These are phyloP conservation scores for Aspergillus bombycis DNA, from an alignment of 2,329 filamentous ascomycete genomes.

Conservation along the genomic window DNA sequence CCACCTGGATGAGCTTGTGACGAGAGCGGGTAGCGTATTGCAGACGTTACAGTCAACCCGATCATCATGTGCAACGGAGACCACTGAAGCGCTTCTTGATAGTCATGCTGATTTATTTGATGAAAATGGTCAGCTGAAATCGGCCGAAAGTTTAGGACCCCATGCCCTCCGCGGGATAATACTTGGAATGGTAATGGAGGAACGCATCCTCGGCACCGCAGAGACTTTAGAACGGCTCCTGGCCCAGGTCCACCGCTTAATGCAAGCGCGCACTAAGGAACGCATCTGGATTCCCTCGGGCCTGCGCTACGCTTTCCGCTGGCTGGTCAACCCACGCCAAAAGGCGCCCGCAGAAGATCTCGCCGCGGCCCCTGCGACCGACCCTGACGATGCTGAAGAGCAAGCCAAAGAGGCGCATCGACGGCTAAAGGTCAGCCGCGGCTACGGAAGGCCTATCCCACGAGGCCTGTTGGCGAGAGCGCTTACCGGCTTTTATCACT, in stretches of 20 bases:
- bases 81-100: conserved; percentile 45
- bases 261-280: conserved; percentile 37
- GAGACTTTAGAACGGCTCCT: conserved; percentile 30
- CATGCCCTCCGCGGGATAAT: conserved; percentile 49
- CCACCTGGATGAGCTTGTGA: conserved; percentile 20
- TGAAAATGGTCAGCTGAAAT: conserved; percentile 27
- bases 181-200: conserved; percentile 52
- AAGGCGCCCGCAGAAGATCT: conserved; percentile 25
- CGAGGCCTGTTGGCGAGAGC: conserved; percentile 29
- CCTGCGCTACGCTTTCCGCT: conserved; percentile 43
- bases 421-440: conserved; percentile 41
- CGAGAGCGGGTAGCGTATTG: conserved; percentile 15
- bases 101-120: conserved; percentile 20
- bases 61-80: conserved; percentile 23
- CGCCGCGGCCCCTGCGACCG: conserved; percentile 15
- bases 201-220: conserved; percentile 37
- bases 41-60: conserved; percentile 31
- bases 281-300: conserved; percentile 50
- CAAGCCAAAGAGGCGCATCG: conserved; percentile 40
- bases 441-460: conserved; percentile 23
- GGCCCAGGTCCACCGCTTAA: conserved; percentile 40
- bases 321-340: conserved; percentile 36
- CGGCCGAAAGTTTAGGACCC: conserved; percentile 42
- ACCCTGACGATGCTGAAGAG: conserved; percentile 31
- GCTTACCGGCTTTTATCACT: conserved; percentile 36